These are phyloP conservation scores for Hypocreales sp. DNA, from an alignment of 2,329 filamentous ascomycete species.

Conservation along the genomic window DNA sequence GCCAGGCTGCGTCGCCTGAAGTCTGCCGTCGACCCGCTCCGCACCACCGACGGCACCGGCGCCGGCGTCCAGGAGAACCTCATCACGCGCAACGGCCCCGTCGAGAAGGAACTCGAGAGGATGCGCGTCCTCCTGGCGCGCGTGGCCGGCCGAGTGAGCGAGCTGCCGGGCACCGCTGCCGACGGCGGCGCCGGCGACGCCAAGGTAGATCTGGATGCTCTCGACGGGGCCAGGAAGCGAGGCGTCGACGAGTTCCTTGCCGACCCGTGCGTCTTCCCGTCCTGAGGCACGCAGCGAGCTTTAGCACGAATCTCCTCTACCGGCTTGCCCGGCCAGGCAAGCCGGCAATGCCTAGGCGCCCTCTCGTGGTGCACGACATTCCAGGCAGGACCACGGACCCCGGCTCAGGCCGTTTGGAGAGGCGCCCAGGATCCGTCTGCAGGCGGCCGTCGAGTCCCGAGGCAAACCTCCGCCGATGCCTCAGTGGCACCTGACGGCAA, in stretches of 20 bases:
- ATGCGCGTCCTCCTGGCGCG: slow-evolving; percentile 49
- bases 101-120: slow-evolving; percentile 50
- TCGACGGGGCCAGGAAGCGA: slow-evolving; percentile 22
- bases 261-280: slow-evolving; percentile 8
- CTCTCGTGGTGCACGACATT: too few relatives aligned
- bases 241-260: slow-evolving; percentile 26
- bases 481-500: neutral
- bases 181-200: slow-evolving; percentile 5
- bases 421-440: too few relatives aligned
- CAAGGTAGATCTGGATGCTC: slow-evolving; percentile 14
- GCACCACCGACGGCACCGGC: slow-evolving; percentile 11
- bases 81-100: slow-evolving; percentile 45
- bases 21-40: slow-evolving; percentile 28
- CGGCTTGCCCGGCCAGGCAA: too few relatives aligned
- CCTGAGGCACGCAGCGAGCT: slow-evolving; percentile 2
- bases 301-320: too few relatives aligned
- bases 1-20: slow-evolving; percentile 33
- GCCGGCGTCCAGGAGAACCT: slow-evolving; percentile 47
- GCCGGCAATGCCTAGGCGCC: too few relatives aligned
- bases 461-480: neutral
- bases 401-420: too few relatives aligned
- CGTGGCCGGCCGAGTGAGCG: slow-evolving; percentile 36
- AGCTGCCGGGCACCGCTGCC: slow-evolving; percentile 13
- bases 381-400: neutral
- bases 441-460: neutral